Conservation (phyloP, 1,139 yeast genomes). For the Debaryomycetaceae sp. region DNA sequence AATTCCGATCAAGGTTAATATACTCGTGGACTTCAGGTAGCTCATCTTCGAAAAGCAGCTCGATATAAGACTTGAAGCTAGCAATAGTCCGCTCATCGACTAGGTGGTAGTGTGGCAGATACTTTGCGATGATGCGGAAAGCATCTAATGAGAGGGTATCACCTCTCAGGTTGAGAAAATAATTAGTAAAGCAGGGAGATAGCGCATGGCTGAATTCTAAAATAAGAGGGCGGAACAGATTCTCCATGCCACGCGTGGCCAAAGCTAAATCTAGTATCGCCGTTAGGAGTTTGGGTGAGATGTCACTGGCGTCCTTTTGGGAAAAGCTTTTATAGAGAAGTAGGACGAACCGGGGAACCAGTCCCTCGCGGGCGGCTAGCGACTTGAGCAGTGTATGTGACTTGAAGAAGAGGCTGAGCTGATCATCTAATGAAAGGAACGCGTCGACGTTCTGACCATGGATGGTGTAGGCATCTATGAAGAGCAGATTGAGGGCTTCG, state of each 20-base stretch:
- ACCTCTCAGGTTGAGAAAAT: too few relatives aligned
- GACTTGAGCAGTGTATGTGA: constrained; percentile 6
- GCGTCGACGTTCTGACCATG: constrained; percentile 5
- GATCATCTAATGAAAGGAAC: constrained; percentile 5
- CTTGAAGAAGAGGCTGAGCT: constrained; percentile 12
- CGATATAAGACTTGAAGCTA: constrained; percentile 16
- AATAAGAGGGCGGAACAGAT: constrained; percentile 6
- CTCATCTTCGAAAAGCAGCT: constrained; percentile 15
- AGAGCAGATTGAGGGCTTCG: constrained; percentile 11
- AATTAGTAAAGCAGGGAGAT: constrained; percentile 12
- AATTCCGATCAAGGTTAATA: constrained; percentile 18
- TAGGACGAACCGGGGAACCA: constrained; percentile 19
- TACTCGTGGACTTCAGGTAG: constrained; percentile 29
- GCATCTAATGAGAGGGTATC: constrained; percentile 10
- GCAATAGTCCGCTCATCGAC: constrained; percentile 13
- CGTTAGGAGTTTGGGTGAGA: constrained; percentile 12
- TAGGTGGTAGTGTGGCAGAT: constrained; percentile 1
- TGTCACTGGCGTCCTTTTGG: constrained; percentile 4
- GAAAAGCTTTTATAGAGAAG: constrained; percentile 13
- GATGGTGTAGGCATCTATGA: constrained; percentile 10
- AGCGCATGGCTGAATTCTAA: constrained; percentile 5
- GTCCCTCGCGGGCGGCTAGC: constrained; percentile 1
- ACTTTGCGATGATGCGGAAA: constrained; percentile 11
- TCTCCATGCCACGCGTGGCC: constrained; percentile 5
- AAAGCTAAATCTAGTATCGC: constrained; percentile 18